Conservation (phyloP, 176 grass and related monocot genomes). For the Aegilops longissima region DNA sequence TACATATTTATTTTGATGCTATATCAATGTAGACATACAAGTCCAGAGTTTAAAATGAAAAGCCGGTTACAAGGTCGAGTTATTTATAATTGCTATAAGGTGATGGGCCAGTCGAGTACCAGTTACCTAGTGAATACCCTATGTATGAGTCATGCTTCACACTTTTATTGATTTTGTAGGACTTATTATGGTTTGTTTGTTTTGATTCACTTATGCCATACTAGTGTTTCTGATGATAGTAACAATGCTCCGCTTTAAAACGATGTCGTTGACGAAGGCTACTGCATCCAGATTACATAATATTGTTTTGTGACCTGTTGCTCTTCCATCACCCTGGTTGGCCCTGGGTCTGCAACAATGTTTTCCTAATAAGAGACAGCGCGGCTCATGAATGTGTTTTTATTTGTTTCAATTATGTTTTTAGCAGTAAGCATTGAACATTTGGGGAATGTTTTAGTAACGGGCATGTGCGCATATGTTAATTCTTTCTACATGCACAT, state of each 20-base stretch:
- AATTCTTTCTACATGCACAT: neutral
- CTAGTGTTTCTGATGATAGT: too few relatives aligned
- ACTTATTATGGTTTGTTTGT: neutral
- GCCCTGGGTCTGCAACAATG: too few relatives aligned
- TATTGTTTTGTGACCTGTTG: too few relatives aligned
- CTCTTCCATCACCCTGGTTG: too few relatives aligned
- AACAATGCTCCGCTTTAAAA: too few relatives aligned
- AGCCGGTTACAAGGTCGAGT: neutral
- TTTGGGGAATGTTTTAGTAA: neutral
- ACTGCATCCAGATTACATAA: too few relatives aligned
- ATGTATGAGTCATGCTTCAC: neutral
- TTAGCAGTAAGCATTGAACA: neutral
- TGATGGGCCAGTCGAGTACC: neutral
- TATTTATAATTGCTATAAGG: neutral
- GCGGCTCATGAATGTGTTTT: neutral
- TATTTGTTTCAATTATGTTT: constrained; percentile 11
- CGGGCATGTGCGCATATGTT: neutral
- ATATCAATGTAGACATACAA: neutral
- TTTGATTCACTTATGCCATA: neutral
- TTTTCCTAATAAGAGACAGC: too few relatives aligned
- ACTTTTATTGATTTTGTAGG: neutral
- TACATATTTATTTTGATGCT: neutral
- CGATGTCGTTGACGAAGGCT: too few relatives aligned
- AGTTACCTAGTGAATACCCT: neutral
- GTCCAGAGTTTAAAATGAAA: neutral